phyloP scores from a whole-genome alignment of 2,329 filamentous ascomycete genomes.

The Claviceps arundinis region DNA sequence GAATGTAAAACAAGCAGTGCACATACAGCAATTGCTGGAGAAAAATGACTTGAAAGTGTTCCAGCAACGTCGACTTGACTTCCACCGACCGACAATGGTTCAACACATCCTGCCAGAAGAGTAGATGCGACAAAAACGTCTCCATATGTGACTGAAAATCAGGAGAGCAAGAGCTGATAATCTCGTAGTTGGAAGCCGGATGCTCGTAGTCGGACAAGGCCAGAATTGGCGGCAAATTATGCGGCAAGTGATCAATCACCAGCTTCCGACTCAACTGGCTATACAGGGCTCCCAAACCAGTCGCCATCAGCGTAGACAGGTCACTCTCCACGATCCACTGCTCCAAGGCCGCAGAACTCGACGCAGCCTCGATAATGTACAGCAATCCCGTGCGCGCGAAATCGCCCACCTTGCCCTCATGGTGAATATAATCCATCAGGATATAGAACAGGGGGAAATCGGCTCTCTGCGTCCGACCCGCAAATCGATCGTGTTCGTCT shows the following conservation, averaged over 20 bases:
- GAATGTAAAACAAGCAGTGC: not conserved
- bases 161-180: slow-evolving; percentile 59
- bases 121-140: slow-evolving; percentile 84
- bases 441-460: slow-evolving; percentile 96
- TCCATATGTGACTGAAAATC: slow-evolving; percentile 78
- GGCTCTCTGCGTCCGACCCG: slow-evolving; percentile 72
- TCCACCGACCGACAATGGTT: slow-evolving; percentile 89
- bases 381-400: slow-evolving; percentile 89
- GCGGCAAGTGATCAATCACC: slow-evolving; percentile 62
- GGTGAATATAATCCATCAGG: slow-evolving; percentile 90
- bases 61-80: slow-evolving; percentile 82
- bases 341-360: slow-evolving; percentile 68
- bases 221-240: slow-evolving; percentile 69
- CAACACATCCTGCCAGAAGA: slow-evolving; percentile 97
- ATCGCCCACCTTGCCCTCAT: slow-evolving; percentile 87
- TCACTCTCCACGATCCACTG: slow-evolving; percentile 97
- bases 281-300: slow-evolving; percentile 68
- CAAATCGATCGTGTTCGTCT: slow-evolving; percentile 64
- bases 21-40: slow-evolving; percentile 80
- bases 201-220: slow-evolving; percentile 81
- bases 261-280: slow-evolving; percentile 61
- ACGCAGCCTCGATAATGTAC: slow-evolving; percentile 91
- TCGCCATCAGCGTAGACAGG: slow-evolving; percentile 92
- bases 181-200: slow-evolving; percentile 52
- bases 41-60: slow-evolving; percentile 96